These are phyloP conservation scores for Phyllosticta citribraziliensis DNA, from an alignment of 2,329 filamentous ascomycete species.

Conservation along the genomic window DNA sequence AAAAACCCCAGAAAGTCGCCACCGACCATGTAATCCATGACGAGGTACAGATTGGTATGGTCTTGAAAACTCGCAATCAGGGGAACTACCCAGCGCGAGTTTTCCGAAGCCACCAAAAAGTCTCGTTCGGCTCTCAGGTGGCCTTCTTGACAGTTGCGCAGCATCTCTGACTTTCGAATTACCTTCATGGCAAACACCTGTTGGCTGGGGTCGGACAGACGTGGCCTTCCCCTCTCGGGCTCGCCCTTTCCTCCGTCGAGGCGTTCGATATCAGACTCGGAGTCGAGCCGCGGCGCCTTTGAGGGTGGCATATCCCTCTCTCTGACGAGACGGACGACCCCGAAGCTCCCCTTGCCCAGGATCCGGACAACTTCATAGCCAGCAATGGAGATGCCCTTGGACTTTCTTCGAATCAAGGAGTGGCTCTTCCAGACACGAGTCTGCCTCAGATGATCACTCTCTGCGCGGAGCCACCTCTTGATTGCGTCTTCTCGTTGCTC, in stretches of 20 bases:
- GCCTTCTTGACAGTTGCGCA: constrained; percentile 82
- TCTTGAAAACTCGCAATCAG: constrained; percentile 87
- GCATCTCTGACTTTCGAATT: constrained; percentile 88
- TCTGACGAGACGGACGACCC: constrained; percentile 76
- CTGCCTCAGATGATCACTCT: constrained; percentile 67
- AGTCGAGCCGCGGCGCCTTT: constrained; percentile 7
- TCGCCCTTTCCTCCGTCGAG: constrained; percentile 9
- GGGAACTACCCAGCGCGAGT: constrained; percentile 84
- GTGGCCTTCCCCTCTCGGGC: not conserved
- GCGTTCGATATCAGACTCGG: constrained; percentile 12
- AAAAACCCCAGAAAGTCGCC: constrained; percentile 86
- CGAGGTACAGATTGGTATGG: constrained; percentile 70
- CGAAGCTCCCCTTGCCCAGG: constrained; percentile 89
- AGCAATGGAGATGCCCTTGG: constrained; percentile 44
- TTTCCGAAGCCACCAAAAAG: constrained; percentile 79
- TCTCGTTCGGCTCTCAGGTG: constrained; percentile 87
- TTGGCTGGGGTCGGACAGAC: constrained; percentile 26
- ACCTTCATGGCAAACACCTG: constrained; percentile 94
- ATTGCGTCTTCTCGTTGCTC: constrained; percentile 48
- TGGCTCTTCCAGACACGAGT: constrained; percentile 58
- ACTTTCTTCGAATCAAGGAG: constrained; percentile 38
- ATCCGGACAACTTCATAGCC: constrained; percentile 76
- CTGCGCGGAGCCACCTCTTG: constrained; percentile 52
- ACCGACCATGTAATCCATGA: constrained; percentile 98
- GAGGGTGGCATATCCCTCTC: constrained; percentile 38